These are phyloP conservation scores for Phylloporus sp. DNA, from an alignment of 768 basidiomycete genomes.

Conservation along the genomic window DNA sequence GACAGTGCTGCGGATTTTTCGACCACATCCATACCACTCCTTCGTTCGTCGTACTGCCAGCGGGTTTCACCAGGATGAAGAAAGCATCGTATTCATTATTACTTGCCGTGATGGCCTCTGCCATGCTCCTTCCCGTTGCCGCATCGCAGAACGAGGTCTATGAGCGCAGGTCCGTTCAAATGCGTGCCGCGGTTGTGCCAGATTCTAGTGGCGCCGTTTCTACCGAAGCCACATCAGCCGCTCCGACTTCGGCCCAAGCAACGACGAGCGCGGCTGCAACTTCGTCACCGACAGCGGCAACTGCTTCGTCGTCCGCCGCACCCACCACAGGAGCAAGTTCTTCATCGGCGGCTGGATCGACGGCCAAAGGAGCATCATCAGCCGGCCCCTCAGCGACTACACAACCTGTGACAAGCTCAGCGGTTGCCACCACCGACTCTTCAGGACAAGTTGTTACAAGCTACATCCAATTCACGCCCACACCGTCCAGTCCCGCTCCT, in stretches of 20 bases:
- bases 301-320: conserved; percentile 12
- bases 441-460: conserved; percentile 30
- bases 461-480: conserved; percentile 7
- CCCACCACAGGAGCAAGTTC: neutral
- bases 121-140: conserved; percentile 23
- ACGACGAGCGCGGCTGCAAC: neutral
- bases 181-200: conserved; percentile 6
- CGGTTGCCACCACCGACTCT: conserved; percentile 18
- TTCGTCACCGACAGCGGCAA: neutral
- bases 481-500: conserved; percentile 25
- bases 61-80: conserved; percentile 22
- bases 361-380: conserved; percentile 1
- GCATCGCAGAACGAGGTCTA: conserved; percentile 21
- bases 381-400: neutral
- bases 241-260: conserved; percentile 1
- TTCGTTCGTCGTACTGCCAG: conserved; percentile 4
- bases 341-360: neutral
- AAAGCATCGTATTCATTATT: conserved; percentile 22
- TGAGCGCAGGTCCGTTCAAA: conserved; percentile 11
- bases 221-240: neutral
- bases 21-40: conserved; percentile 21
- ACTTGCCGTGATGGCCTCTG: conserved; percentile 26
- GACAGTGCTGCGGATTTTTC: conserved; percentile 22
- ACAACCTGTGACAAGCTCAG: neutral
- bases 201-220: neutral